A percentile compares a stretch with the other conserved stretches of the same genome.
Evolutionary conservation across 768 basidiomycete genomes (phyloP).

Genomic region (Boletales sp.): DNA sequence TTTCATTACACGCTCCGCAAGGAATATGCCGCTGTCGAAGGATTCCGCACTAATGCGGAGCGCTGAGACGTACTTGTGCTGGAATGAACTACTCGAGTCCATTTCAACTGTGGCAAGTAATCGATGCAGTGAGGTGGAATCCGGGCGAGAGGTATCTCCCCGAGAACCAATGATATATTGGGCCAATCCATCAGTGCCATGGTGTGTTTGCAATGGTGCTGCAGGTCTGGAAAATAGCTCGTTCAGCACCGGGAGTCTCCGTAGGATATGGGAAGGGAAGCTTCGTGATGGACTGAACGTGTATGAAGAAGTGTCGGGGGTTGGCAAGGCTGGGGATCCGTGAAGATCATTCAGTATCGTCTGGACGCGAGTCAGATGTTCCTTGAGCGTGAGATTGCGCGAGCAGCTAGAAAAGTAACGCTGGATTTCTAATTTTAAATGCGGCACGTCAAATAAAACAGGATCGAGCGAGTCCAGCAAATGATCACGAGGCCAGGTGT

Average conservation of each 20-base stretch:
- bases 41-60: background rate
- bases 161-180: background rate
- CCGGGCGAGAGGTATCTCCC: background rate
- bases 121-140: background rate
- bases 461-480: background rate
- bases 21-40: background rate
- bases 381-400: background rate
- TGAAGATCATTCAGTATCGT: background rate
- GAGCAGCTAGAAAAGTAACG: background rate
- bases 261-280: background rate
- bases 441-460: background rate
- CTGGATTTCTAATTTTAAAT: background rate
- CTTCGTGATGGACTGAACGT: background rate
- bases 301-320: background rate
- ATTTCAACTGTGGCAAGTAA: background rate
- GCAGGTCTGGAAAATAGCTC: conserved; percentile 2
- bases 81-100: background rate
- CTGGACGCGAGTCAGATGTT: background rate
- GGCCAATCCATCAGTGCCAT: background rate
- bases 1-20: background rate
- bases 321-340: background rate
- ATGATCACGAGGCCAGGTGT: background rate
- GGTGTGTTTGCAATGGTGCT: background rate
- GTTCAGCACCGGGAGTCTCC: background rate
- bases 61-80: background rate